These are phyloP conservation scores for Tricholoma furcatifolium DNA, from an alignment of 768 basidiomycete genomes.

Conservation along the genomic window DNA sequence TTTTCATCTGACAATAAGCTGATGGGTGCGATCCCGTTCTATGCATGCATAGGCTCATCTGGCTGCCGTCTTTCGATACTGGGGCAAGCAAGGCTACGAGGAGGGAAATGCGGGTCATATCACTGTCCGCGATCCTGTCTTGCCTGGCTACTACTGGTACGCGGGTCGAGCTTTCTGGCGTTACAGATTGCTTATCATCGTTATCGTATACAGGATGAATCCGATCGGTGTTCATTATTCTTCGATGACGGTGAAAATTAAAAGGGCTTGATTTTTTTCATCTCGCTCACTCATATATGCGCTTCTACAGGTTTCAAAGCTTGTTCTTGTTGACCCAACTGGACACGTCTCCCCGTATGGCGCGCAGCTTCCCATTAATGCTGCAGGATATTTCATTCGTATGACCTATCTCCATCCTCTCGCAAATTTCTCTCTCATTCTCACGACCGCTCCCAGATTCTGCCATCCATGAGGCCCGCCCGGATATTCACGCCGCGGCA, in stretches of 20 bases:
- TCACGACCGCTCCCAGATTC: conserved; percentile 23
- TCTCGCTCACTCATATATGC: background rate
- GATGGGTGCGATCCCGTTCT: background rate
- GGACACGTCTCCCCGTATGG: conserved; percentile 25
- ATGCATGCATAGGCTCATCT: conserved; percentile 18
- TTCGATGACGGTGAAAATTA: conserved; percentile 20
- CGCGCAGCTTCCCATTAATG: conserved; percentile 28
- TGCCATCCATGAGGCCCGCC: conserved; percentile 44
- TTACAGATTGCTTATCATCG: background rate
- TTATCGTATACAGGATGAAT: conserved; percentile 22
- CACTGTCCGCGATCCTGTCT: conserved; percentile 39
- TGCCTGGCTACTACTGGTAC: conserved; percentile 27
- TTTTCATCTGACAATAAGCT: too few relatives aligned
- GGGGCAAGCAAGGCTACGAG: conserved; percentile 41
- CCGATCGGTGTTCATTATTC: conserved; percentile 27
- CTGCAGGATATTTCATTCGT: conserved; percentile 27
- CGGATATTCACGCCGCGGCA: conserved; percentile 45
- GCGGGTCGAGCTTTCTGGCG: background rate
- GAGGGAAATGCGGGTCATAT: conserved; percentile 53
- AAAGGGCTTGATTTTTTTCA: background rate
- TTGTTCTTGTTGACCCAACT: conserved; percentile 25
- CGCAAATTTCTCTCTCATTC: background rate
- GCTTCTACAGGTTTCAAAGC: conserved; percentile 20
- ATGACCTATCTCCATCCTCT: background rate
- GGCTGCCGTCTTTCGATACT: conserved; percentile 26